Evolutionary conservation across 345 rosid species (phyloP), one percentile per base, ranked within the genome.

Genomic region (Bruguiera parviflora): DNA sequence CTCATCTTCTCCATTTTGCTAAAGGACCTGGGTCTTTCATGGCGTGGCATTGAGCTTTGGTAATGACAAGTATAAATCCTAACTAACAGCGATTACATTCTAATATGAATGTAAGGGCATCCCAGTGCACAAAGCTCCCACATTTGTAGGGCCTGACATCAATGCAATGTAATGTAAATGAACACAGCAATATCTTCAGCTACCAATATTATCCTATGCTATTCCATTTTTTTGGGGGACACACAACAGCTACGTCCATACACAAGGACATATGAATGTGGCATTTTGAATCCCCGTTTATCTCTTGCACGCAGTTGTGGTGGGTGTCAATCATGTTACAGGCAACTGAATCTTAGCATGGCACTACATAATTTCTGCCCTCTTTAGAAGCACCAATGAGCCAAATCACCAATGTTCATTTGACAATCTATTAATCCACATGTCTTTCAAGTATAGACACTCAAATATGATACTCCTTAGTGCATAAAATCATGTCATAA

Each of bases 211-310:
- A 27, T 53, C 53, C 39, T 33, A 10, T 39, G 20, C 19, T 8
- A 53, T 61, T 69, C 33, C 66, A 13, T 18, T 32, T 5, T 31
- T 2, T 52, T 53, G 20, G 21, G 32, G 29, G 27, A 16, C 15
- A 15, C 15, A 6, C 5, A 70, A 15, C 35, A 53, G 61, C 10
- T 22, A 57, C 18, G 62, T 28, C 37, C n/a, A 62, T 62, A 62
- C 5, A n/a, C 67, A 70, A 21, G 61, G 37, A 21, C 43, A 31
- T 31, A 55, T 64, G 35, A 39, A 52, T 53, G 28, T 52, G 49
- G 49, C 18, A 13, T 43, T 43, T 2, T 43, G 49, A 43, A 43
- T 43, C 49, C 5, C 3, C 15, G 1, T 11, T 13, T 43, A 43
- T 43, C 49, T 43, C 49, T 43, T 43, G 49, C 15, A 43, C 18